Percentiles rank a stretch among this genome's conserved stretches.
phyloP scores from a whole-genome alignment of 2,329 filamentous ascomycete genomes.

The Aspergillus quadrilineatus region DNA sequence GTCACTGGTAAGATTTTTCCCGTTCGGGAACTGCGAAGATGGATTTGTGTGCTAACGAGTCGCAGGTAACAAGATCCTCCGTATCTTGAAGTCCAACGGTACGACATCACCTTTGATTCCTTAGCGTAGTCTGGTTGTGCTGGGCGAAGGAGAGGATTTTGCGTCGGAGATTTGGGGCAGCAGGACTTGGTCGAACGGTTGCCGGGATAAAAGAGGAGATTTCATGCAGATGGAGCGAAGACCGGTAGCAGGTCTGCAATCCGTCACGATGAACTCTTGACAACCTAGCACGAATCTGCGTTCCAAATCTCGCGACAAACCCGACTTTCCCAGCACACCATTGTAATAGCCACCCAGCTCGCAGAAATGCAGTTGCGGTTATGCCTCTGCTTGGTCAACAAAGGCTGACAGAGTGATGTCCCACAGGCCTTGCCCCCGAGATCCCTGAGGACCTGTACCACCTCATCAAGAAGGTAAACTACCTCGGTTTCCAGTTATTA shows the following conservation, averaged over 20 bases:
- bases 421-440: slow-evolving; percentile 93
- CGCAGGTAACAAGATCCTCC: slow-evolving; percentile 97
- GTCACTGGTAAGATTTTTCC: slow-evolving; percentile 73
- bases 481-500: too few relatives aligned
- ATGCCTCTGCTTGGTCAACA: slow-evolving; percentile 81
- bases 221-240: slow-evolving; percentile 1
- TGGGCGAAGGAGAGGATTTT: slow-evolving; percentile 1
- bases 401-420: slow-evolving; percentile 87
- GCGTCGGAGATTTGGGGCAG: neutral
- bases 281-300: too few relatives aligned
- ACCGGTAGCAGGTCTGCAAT: slow-evolving; percentile 8
- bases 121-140: slow-evolving; percentile 4
- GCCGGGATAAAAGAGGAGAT: neutral
- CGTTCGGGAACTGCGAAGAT: neutral
- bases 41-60: slow-evolving; percentile 40
- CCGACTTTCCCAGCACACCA: neutral
- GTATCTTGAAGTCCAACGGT: slow-evolving; percentile 97
- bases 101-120: slow-evolving; percentile 48
- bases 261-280: neutral
- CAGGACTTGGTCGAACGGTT: neutral
- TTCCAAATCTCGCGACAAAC: neutral
- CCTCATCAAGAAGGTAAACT: slow-evolving; percentile 97
- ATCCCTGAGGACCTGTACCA: slow-evolving; percentile 99
- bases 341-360: slow-evolving; percentile 2
- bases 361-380: slow-evolving; percentile 20